Evolutionary conservation across 768 basidiomycete species (phyloP).

Genomic region (Phaffia tasmanica): DNA sequence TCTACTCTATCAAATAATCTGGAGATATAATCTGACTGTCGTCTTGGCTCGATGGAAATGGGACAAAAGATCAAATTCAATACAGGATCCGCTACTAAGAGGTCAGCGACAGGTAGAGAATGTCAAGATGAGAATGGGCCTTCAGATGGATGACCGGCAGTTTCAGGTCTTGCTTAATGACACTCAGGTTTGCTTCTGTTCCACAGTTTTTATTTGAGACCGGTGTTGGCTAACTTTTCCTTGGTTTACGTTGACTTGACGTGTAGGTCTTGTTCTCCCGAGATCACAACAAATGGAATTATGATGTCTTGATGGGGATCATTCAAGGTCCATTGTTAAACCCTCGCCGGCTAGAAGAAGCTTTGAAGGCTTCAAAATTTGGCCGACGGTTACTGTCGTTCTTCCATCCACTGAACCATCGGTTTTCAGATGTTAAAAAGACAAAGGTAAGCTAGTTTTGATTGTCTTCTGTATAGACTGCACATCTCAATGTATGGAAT

Average conservation of each 20-base stretch:
- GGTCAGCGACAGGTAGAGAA: conserved; percentile 86
- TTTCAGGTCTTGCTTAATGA: conserved; percentile 78
- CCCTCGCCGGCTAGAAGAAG: conserved; percentile 85
- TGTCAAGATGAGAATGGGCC: conserved; percentile 71
- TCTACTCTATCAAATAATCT: not conserved
- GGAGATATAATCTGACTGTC: not conserved
- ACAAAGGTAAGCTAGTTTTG: conserved; percentile 45
- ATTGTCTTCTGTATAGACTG: too few relatives aligned
- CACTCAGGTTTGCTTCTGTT: conserved; percentile 54
- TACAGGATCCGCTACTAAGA: conserved; percentile 74
- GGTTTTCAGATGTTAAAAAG: conserved; percentile 71
- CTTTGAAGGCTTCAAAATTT: conserved; percentile 77
- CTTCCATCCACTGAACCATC: conserved; percentile 74
- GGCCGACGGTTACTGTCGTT: conserved; percentile 84
- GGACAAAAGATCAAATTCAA: conserved; percentile 42
- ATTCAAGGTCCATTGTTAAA: conserved; percentile 87
- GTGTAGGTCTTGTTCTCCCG: conserved; percentile 69
- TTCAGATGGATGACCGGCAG: conserved; percentile 90
- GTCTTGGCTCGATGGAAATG: too few relatives aligned
- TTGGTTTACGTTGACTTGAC: not conserved
- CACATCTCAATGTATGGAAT: too few relatives aligned
- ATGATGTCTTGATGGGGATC: conserved; percentile 73
- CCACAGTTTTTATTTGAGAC: not conserved
- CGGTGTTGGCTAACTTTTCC: not conserved
- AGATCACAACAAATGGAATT: conserved; percentile 85